Percentiles rank a stretch among this genome's conserved stretches.
These are phyloP conservation scores for Salix koriyanagi DNA, from an alignment of 345 rosid genomes.

Conservation along the genomic window DNA sequence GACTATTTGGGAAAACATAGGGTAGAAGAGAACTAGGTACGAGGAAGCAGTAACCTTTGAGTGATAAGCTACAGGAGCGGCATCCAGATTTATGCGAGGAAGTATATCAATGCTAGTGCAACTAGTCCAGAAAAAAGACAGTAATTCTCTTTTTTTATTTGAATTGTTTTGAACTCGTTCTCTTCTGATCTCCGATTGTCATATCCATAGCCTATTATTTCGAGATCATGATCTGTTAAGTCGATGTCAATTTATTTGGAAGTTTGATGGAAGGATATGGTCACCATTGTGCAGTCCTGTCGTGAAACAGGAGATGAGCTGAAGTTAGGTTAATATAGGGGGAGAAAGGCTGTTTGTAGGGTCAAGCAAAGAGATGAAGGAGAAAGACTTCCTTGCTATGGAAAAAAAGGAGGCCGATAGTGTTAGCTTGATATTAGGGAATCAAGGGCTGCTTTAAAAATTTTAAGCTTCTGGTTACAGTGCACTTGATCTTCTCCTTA, in stretches of 20 bases:
- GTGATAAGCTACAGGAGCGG: background rate
- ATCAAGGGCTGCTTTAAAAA: background rate
- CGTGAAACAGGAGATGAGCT: background rate
- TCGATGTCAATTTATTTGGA: background rate
- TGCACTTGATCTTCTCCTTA: background rate
- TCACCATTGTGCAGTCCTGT: background rate
- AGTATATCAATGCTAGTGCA: background rate
- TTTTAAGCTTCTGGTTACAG: background rate
- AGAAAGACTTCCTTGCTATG: background rate
- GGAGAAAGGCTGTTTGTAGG: background rate
- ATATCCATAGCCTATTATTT: background rate
- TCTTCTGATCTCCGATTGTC: background rate
- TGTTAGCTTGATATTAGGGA: background rate
- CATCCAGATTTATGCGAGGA: background rate
- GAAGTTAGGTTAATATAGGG: background rate
- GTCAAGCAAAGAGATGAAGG: background rate
- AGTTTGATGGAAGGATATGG: constrained; percentile 1
- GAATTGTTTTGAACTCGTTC: background rate
- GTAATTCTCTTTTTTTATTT: background rate
- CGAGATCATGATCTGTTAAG: background rate
- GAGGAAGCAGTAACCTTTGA: background rate
- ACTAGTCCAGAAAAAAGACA: background rate
- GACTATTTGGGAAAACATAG: background rate
- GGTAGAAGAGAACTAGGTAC: background rate
- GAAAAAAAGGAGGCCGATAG: background rate